phyloP scores from a whole-genome alignment of 257 asterid genomes.

The Solanum boliviense region DNA sequence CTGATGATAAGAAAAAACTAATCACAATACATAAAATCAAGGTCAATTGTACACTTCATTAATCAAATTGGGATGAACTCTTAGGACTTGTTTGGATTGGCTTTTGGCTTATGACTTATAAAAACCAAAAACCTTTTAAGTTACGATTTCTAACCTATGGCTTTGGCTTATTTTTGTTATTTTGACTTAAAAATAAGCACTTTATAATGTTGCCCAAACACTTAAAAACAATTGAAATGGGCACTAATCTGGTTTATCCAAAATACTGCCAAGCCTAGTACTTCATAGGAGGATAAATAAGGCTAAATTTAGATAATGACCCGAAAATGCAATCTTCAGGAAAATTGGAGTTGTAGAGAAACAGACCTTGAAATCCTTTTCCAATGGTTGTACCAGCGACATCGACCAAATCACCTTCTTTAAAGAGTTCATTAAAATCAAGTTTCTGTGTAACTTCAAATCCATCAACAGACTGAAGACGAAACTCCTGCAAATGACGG shows the following conservation, averaged over 20 bases:
- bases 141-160: too few relatives aligned
- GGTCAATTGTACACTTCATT: not conserved
- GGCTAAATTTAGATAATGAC: not conserved
- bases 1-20: not conserved
- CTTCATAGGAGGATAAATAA: not conserved
- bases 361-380: constrained; percentile 79
- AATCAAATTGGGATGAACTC: not conserved
- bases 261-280: not conserved
- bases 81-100: too few relatives aligned
- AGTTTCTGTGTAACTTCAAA: constrained; percentile 69
- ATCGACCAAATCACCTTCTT: constrained; percentile 86
- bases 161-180: too few relatives aligned
- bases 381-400: constrained; percentile 89
- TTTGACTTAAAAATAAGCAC: too few relatives aligned
- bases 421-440: constrained; percentile 46
- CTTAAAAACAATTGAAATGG: too few relatives aligned
- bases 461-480: constrained; percentile 57
- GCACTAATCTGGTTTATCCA: not conserved
- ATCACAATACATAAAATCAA: not conserved
- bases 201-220: too few relatives aligned
- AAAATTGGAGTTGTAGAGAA: not conserved
- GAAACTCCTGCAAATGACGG: constrained; percentile 84
- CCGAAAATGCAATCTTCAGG: not conserved
- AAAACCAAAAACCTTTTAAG: too few relatives aligned
- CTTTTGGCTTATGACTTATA: too few relatives aligned